Evolutionary conservation across 306 rosid genomes (phyloP).

Genomic region (Quercus gilva): DNA sequence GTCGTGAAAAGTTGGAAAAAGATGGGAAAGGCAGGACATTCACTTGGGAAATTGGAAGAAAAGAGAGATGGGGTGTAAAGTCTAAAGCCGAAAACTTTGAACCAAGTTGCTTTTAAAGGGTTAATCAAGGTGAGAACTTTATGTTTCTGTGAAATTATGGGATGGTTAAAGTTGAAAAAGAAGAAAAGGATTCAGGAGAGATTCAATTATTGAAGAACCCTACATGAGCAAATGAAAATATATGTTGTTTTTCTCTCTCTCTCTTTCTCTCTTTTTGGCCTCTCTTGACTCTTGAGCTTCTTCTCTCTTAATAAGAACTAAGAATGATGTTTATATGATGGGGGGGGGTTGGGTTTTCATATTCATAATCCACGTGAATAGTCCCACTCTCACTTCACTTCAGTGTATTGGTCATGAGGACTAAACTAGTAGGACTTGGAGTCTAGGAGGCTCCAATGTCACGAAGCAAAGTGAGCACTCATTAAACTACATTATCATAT

Average conservation of each 20-base stretch:
- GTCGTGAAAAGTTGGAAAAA: constrained; percentile 6
- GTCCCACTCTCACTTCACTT: no score
- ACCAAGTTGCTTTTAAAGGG: constrained; percentile 13
- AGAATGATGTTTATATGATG: no score
- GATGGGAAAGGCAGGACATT: constrained; percentile 5
- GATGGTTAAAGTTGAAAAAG: constrained; percentile 7
- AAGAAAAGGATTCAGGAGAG: constrained; percentile 22
- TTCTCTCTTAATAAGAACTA: no score
- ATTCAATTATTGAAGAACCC: constrained; percentile 9
- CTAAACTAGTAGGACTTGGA: no score
- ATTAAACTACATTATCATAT: constrained; percentile 5
- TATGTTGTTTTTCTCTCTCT: no score
- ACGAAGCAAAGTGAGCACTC: constrained; percentile 30
- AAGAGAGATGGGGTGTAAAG: constrained; percentile 18
- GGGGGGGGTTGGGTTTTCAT: no score
- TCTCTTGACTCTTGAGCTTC: no score
- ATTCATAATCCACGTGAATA: no score
- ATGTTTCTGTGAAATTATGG: constrained; percentile 23
- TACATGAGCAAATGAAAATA: no score
- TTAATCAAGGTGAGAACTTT: constrained; percentile 24
- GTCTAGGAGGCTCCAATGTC: constrained; percentile 34
- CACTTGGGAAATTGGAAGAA: constrained; percentile 18
- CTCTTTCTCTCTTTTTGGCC: no score
- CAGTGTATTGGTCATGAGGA: no score
- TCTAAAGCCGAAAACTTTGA: constrained; percentile 15